Evolutionary conservation across 805 yeast species (phyloP).

Genomic region (Ogataea sp.): DNA sequence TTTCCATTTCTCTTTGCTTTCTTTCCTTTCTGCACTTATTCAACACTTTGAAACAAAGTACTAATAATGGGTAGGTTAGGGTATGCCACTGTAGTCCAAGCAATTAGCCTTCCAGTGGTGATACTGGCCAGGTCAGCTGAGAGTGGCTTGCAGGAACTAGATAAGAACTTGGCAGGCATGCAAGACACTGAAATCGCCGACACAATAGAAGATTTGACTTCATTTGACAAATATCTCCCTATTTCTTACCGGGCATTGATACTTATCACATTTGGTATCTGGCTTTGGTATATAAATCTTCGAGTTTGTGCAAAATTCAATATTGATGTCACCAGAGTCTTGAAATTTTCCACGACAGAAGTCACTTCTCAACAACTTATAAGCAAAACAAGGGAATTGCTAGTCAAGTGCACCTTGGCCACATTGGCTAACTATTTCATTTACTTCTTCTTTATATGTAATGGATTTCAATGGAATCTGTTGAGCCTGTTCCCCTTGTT

Average conservation of each 20-base stretch:
- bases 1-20: too few species aligned
- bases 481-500: conserved; percentile 30
- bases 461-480: conserved; percentile 10
- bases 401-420: conserved; percentile 13
- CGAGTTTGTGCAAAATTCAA: conserved; percentile 27
- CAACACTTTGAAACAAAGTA: too few species aligned
- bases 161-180: too few species aligned
- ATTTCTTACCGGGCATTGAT: conserved; percentile 45
- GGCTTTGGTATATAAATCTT: conserved; percentile 46
- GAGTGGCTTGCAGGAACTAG: too few species aligned
- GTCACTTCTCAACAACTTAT: neutral
- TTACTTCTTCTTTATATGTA: conserved; percentile 18
- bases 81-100: too few species aligned
- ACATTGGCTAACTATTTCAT: conserved; percentile 20
- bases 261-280: conserved; percentile 39
- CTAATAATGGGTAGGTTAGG: too few species aligned
- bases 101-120: too few species aligned
- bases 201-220: neutral
- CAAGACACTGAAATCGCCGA: too few species aligned
- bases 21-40: too few species aligned
- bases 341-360: conserved; percentile 27
- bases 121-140: too few species aligned
- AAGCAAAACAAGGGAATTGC: conserved; percentile 6
- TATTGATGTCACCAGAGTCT: conserved; percentile 38
- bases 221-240: conserved; percentile 31